Conservation (phyloP, 352 stramenopile genomes). For the Hyaloperonospora arabidopsidis region DNA sequence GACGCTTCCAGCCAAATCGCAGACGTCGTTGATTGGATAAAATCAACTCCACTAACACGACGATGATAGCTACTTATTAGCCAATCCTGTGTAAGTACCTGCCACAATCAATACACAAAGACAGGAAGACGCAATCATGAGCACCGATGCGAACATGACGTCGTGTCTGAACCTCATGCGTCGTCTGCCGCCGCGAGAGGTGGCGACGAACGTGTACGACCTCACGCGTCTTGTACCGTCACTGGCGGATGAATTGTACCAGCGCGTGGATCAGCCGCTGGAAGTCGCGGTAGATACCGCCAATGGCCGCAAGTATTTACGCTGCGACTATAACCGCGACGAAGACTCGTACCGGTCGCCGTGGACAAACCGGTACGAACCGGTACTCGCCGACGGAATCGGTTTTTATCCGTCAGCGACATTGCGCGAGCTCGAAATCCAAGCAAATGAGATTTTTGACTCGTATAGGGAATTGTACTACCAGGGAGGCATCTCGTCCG, state of each 20-base stretch:
- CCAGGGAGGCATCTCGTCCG: constrained; percentile 86
- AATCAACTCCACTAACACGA: not conserved
- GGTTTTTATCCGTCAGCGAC: constrained; percentile 87
- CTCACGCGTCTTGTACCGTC: constrained; percentile 76
- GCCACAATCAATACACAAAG: constrained; percentile 4
- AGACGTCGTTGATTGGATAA: not conserved
- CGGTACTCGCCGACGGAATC: constrained; percentile 64
- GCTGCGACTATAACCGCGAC: constrained; percentile 94
- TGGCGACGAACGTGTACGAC: constrained; percentile 78
- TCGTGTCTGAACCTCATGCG: constrained; percentile 86
- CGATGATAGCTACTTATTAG: not conserved
- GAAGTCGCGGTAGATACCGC: constrained; percentile 78
- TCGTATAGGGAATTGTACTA: constrained; percentile 96
- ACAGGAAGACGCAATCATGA: constrained; percentile 16
- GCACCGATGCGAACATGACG: constrained; percentile 37
- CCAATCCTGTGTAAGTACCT: no score
- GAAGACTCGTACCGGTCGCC: constrained; percentile 88
- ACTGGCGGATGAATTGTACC: constrained; percentile 87
- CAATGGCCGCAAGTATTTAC: constrained; percentile 87
- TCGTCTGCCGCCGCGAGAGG: constrained; percentile 79
- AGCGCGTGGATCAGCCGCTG: constrained; percentile 89
- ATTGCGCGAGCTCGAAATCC: constrained; percentile 85
- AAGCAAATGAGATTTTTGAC: constrained; percentile 95
- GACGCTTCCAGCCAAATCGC: constrained; percentile 26
- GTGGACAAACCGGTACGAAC: constrained; percentile 91